Conservation (phyloP, 2,329 filamentous ascomycete species). For the Alternaria sp. region DNA sequence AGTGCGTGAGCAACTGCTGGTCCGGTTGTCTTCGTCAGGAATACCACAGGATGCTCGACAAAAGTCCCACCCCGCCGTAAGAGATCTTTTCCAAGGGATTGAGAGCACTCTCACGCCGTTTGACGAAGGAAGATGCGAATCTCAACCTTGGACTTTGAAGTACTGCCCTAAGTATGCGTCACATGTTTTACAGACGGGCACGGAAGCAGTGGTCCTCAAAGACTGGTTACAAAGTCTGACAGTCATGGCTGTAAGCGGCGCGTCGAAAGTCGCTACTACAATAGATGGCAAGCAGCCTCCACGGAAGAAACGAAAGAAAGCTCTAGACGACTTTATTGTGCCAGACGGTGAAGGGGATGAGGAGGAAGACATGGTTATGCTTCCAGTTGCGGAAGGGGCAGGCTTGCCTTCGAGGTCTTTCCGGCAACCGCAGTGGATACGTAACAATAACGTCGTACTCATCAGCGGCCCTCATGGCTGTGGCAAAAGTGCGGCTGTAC, state of each 20-base stretch:
- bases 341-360: conserved; percentile 44
- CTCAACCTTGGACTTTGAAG: conserved; percentile 79
- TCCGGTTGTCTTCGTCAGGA: conserved; percentile 25
- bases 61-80: conserved; percentile 65
- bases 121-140: conserved; percentile 80
- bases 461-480: conserved; percentile 89
- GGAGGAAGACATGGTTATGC: conserved; percentile 65
- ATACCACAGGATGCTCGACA: not conserved
- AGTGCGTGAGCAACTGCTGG: conserved; percentile 40
- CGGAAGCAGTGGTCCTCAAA: conserved; percentile 74
- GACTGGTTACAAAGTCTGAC: conserved; percentile 83
- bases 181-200: conserved; percentile 78
- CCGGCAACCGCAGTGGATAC: conserved; percentile 46
- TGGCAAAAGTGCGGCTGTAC: conserved; percentile 92
- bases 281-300: conserved; percentile 37
- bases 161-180: conserved; percentile 76
- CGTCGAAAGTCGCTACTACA: conserved; percentile 31
- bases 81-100: conserved; percentile 68
- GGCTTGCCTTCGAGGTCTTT: conserved; percentile 57
- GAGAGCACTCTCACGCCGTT: conserved; percentile 75
- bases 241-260: conserved; percentile 77
- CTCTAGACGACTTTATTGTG: conserved; percentile 49
- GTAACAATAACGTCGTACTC: conserved; percentile 76
- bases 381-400: conserved; percentile 71
- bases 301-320: conserved; percentile 71